Evolutionary conservation across 805 yeast genomes (phyloP).

Genomic region (Candida stauntonica): DNA sequence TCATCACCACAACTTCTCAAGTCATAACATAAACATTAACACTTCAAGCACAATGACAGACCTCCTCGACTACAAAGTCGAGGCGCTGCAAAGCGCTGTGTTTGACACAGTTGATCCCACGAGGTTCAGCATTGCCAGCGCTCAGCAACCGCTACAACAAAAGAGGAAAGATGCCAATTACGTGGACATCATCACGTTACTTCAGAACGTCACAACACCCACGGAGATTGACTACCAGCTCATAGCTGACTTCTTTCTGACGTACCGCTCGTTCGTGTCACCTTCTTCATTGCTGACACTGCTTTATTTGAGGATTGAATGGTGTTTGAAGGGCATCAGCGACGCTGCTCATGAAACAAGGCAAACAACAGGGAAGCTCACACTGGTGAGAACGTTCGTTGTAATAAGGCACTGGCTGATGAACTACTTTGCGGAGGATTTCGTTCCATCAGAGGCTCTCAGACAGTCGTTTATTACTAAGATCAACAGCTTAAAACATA

Average conservation of each 20-base stretch:
- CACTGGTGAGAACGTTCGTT: constrained; percentile 78
- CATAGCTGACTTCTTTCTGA: constrained; percentile 80
- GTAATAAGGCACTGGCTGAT: constrained; percentile 85
- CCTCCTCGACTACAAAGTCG: constrained; percentile 14
- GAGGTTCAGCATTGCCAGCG: constrained; percentile 4
- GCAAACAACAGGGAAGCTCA: constrained; percentile 54
- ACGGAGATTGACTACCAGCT: constrained; percentile 61
- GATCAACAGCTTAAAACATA: constrained; percentile 21
- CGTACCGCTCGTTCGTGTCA: constrained; percentile 68
- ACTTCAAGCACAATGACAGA: constrained; percentile 14
- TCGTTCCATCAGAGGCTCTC: constrained; percentile 47
- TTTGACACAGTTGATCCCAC: constrained; percentile 13
- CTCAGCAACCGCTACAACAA: constrained; percentile 1
- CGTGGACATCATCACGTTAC: constrained; percentile 18
- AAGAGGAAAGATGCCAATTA: constrained; percentile 9
- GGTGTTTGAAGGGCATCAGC: constrained; percentile 52
- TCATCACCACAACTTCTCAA: too few relatives aligned
- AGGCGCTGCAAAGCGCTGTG: constrained; percentile 6
- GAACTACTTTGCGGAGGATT: constrained; percentile 86
- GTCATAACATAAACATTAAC: neutral
- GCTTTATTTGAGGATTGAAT: constrained; percentile 59
- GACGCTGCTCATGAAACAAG: constrained; percentile 26
- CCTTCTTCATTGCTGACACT: constrained; percentile 55
- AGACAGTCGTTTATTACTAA: constrained; percentile 41
- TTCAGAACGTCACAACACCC: constrained; percentile 22